Evolutionary conservation across 2,329 filamentous ascomycete species (phyloP), one percentile per base, ranked within the genome.

Genomic region (Fusarium albosuccineum): DNA sequence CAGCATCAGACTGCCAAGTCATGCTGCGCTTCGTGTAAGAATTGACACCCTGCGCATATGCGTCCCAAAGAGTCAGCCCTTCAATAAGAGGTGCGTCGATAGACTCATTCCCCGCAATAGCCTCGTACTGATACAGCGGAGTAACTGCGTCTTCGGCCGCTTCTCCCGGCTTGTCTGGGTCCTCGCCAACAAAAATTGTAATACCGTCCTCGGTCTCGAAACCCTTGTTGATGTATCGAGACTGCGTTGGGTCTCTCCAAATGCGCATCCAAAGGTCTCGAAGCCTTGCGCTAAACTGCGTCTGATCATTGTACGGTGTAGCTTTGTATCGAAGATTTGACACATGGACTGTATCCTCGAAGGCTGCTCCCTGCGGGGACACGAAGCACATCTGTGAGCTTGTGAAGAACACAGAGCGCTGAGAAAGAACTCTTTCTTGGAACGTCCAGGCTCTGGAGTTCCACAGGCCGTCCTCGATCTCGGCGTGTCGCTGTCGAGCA

Each of bases 371-470:
- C 1, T 65, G 60, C 1, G 49, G 45, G 9, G 60, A 65, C 1
- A 60, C 60, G 3, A 65, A 65, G n/a, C 62, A 65, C 44, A 65
- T 60, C 6, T 65, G 62, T 0, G 62, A 51, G 2, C 17, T 33
- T 13, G 62, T 64, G 5, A 65, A 65, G 9, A 54, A 64, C 2
- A 65, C 55, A 5, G 62, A 42, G 17, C 45, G 56, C 8, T 13
- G n/a, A 9, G 62, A 65, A 11, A 64, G 60, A 2, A 60, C 53
- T 6, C 62, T 36, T 9, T 65, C 62, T 16, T 65, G 62, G 2
- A 65, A 65, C 0, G 60, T 65, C 62, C 62, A 65, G 0, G 60
- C 62, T 37, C 62, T 51, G 1, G 60, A 60, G 6, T 65, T 65
- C 62, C 62, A 64, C 0, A 60, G 39, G 8, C 6, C 17, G 13